These are phyloP conservation scores for Talaromyces sp. DNA, from an alignment of 2,329 filamentous ascomycete genomes.

Conservation along the genomic window DNA sequence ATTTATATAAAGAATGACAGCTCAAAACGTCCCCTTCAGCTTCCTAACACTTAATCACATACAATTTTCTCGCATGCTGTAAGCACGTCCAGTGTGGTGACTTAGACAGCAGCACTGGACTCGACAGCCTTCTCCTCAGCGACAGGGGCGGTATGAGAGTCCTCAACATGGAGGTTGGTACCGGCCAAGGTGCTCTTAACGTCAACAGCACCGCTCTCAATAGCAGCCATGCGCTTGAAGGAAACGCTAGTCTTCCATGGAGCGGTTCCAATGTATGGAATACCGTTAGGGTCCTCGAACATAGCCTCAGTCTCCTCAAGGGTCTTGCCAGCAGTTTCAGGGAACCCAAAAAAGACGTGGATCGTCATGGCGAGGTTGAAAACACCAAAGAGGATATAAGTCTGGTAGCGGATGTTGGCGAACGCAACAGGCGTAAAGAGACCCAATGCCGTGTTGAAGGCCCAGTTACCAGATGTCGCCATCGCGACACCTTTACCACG, in stretches of 20 bases:
- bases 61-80: neutral
- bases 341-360: constrained; percentile 62
- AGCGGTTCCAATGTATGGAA: constrained; percentile 33
- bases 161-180: constrained; percentile 4
- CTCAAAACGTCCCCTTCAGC: neutral
- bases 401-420: constrained; percentile 52
- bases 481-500: constrained; percentile 61
- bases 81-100: neutral
- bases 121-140: constrained; percentile 1
- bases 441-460: constrained; percentile 53
- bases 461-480: constrained; percentile 59
- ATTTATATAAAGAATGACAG: neutral
- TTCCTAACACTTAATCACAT: neutral
- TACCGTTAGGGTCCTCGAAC: constrained; percentile 47
- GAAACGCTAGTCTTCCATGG: constrained; percentile 36
- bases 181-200: constrained; percentile 8
- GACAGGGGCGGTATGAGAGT: neutral
- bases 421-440: constrained; percentile 56
- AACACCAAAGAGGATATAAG: constrained; percentile 70
- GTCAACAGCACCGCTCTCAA: constrained; percentile 29
- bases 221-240: constrained; percentile 24
- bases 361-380: constrained; percentile 65
- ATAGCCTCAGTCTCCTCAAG: constrained; percentile 73
- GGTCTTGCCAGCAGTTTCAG: constrained; percentile 67
- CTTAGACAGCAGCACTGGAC: neutral